These are phyloP conservation scores for Marchantia paleacea DNA, from an alignment of 225 moss, liverwort and hornwort species.

Conservation along the genomic window DNA sequence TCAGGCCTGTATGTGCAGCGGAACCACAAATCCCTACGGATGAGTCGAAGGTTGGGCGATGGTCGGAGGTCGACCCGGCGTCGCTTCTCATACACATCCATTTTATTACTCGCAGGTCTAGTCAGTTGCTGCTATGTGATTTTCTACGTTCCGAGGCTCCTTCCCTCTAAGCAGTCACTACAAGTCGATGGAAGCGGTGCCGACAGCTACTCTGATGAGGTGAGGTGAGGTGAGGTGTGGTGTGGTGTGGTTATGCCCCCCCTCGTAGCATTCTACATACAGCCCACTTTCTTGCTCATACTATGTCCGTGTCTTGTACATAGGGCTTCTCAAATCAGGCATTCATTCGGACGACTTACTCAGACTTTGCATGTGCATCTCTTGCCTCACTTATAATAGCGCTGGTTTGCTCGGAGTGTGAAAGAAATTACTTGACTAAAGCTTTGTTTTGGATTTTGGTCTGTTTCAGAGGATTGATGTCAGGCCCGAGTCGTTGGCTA, in stretches of 20 bases:
- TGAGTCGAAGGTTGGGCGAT: conserved; percentile 44
- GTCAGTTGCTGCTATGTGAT: conserved; percentile 38
- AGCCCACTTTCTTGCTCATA: too few species aligned
- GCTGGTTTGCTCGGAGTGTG: too few species aligned
- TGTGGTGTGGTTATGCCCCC: too few species aligned
- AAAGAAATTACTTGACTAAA: background rate
- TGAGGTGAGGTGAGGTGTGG: too few species aligned
- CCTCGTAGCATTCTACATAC: too few species aligned
- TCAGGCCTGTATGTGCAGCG: conserved; percentile 18
- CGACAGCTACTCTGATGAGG: conserved; percentile 20
- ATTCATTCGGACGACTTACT: too few species aligned
- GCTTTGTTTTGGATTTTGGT: background rate
- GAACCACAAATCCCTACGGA: conserved; percentile 27
- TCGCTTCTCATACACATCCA: conserved; percentile 37
- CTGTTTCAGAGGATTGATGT: conserved; percentile 23
- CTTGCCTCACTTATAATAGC: too few species aligned
- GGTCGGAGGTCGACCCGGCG: conserved; percentile 41
- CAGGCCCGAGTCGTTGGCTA: conserved; percentile 10
- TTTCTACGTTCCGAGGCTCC: conserved; percentile 36
- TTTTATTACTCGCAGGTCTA: conserved; percentile 27
- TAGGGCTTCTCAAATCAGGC: too few species aligned
- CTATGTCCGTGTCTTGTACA: too few species aligned
- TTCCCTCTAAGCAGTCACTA: conserved; percentile 15
- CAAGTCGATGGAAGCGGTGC: conserved; percentile 23
- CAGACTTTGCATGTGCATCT: too few species aligned